Evolutionary conservation across 192 early-diverging fungal species (phyloP), one percentile per base, ranked within the genome.

Genomic region (Coemansia sp.): DNA sequence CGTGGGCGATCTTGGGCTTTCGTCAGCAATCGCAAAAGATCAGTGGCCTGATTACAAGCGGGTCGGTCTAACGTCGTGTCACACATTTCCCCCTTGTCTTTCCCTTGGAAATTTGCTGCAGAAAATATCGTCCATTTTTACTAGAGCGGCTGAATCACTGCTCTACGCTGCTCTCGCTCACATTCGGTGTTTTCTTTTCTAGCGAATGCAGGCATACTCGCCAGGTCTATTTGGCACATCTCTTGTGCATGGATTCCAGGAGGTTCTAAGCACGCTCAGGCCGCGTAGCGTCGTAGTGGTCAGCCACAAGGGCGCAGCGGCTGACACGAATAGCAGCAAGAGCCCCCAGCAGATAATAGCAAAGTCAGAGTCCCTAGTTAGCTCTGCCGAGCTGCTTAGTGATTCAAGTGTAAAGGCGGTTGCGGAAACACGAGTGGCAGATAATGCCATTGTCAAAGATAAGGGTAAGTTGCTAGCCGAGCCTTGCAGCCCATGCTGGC

Each of bases 191-290:
- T 52, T 52, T 26, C 33, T 56, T 47, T 47, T 48, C 18, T 18
- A 26, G 50, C 34, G 10, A 65, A 65, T 65, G 64, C 64, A 65
- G 39, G 53, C 64, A 6, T 65, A 65, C 38, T 55, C 64, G 52
- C 53, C 53, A 4, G 53, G 64, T n/a, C 35, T 65, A 6, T 13
- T 65, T 14, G 64, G 64, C 53, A 57, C 64, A 28, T 43, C 64
- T 8, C 37, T 65, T 6, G 35, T 53, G n/a, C 53, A 42, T 53
- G 39, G 64, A 25, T 39, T 65, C 38, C 42, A 42, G 28, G 39
- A 65, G 13, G 53, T 33, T 41, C 21, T 42, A 28, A 42, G 41
- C 23, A 57, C 52, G 23, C 28, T 65, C 7, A 56, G n/a, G 20
- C 26, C 64, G 38, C 64, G 53, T 18, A 38, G 36, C 14, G 9